Percentiles rank a stretch among this genome's conserved stretches.
These are phyloP conservation scores for Vaccinium corymbosum DNA, from an alignment of 148 eudicot genomes.

Conservation along the genomic window DNA sequence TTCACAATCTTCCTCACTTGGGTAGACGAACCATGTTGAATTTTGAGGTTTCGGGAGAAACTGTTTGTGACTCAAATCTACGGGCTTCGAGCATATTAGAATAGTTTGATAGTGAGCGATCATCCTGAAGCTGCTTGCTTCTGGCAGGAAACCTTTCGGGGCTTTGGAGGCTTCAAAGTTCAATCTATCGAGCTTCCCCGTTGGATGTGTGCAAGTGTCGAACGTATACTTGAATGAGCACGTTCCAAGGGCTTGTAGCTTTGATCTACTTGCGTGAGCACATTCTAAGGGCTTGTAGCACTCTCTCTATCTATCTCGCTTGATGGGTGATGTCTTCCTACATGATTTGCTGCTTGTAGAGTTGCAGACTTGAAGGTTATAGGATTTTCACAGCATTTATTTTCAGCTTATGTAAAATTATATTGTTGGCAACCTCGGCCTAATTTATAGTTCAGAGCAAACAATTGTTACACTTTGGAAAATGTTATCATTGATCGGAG, in stretches of 20 bases:
- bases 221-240: neutral
- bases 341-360: neutral
- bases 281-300: neutral
- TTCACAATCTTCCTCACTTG: neutral
- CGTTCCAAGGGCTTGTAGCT: neutral
- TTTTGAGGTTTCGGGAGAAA: neutral
- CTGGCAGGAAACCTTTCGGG: neutral
- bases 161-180: neutral
- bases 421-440: neutral
- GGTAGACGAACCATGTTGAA: neutral
- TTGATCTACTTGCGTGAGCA: neutral
- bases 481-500: no score
- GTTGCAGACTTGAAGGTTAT: neutral
- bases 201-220: neutral
- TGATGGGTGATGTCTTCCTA: neutral
- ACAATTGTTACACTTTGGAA: no score
- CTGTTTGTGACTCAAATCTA: neutral
- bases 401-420: neutral
- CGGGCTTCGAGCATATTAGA: neutral
- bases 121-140: neutral
- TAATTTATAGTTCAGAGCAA: no score
- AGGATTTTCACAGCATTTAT: neutral
- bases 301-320: neutral
- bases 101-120: neutral
- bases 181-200: neutral